Evolutionary conservation across 331 rosid species (phyloP), one percentile per base, ranked within the genome.

Genomic region (Erythrophleum ivorense): DNA sequence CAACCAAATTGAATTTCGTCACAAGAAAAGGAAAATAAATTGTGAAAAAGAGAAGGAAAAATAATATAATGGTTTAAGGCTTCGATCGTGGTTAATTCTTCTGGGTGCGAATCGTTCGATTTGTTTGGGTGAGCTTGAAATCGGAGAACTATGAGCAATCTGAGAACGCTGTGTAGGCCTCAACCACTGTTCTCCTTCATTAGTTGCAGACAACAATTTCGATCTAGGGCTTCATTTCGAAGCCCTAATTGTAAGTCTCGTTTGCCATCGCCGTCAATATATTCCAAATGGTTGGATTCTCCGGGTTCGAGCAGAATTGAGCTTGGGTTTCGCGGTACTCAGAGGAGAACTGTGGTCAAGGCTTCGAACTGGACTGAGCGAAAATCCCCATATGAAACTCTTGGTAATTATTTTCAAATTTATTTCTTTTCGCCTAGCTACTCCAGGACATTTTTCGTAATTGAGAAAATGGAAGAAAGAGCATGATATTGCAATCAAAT

Each of bases 381-480:
- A 38, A 90, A 88, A 78, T 86, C 98, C 83, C 98, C 98, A 1
- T 95, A 95, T 73, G 93, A 91, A 76, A 95, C 97, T 60, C 98
- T 95, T 14, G 98, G 98, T 93, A 82, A 79, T 80, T 69, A 19
- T 10, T 19, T 66, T 21, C 79, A 40, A 62, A 18, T 54, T 70
- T 77, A 72, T 75, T 84, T 31, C 48, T 75, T 60, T 75, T 66
- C 34, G 72, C n/a, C 19, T 12, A 58, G 45, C 16, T 62, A 65
- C 72, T 73, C 19, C 55, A 48, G 24, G 13, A 45, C 19, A 0
- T 62, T 24, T 18, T 6, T 54, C 6, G 43, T 76, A 24, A 43
- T 53, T 54, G n/a, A 40, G 66, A 13, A 67, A 12, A 52, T 67
- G 75, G 33, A 78, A 48, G 55, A n/a, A 33, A 49, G 24, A 3